Evolutionary conservation across 2,329 filamentous ascomycete genomes (phyloP), one percentile per base, ranked within the genome.

Genomic region (Colletotrichum theobromicola): DNA sequence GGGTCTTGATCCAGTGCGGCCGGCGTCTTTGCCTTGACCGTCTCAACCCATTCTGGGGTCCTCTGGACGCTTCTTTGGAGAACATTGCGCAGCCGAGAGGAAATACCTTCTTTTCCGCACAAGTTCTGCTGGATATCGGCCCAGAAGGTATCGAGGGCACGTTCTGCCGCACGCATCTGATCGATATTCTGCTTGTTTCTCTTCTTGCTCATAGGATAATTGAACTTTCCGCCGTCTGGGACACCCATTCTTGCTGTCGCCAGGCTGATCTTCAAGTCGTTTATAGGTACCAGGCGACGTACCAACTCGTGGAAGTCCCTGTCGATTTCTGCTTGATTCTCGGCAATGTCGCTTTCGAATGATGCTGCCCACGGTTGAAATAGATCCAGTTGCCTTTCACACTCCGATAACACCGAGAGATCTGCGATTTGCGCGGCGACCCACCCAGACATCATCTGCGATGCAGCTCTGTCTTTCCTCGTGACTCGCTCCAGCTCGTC

Each of bases 401-500:
- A 87, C 73, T 90, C 80, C 2, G 82, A 77, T 1, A 89, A 50
- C 37, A 90, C 84, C 4, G 87, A 84, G 0, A 90, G 78, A 18
- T 89, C 84, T 4, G 85, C 84, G 9, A 91, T 82, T 0, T 83
- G 53, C 0, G 69, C 70, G 3, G 81, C 82, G 1, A 88, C 75
- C 16, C 76, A 80, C 0, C 82, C 55, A 0, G 88, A 86, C 1
- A 89, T 70, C 7, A 88, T 75, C 2, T 80, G 79, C 21, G 80
- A 79, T 1, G 82, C 83, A 8, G 79, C 72, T 1, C 80, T 77
- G 7, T 89, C 84, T 2, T 79, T 76, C 66, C 85, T 76, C 2
- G 88, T 70, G 5, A 88, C 80, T 9, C 85, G 84, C 28, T 88
- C 87, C 3, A 90, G 78, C 76, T 90, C 88, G 74, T 91, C 88